Percentiles rank a stretch among this genome's conserved stretches.
phyloP scores from a whole-genome alignment of 768 basidiomycete species.

The Suillus subluteus region DNA sequence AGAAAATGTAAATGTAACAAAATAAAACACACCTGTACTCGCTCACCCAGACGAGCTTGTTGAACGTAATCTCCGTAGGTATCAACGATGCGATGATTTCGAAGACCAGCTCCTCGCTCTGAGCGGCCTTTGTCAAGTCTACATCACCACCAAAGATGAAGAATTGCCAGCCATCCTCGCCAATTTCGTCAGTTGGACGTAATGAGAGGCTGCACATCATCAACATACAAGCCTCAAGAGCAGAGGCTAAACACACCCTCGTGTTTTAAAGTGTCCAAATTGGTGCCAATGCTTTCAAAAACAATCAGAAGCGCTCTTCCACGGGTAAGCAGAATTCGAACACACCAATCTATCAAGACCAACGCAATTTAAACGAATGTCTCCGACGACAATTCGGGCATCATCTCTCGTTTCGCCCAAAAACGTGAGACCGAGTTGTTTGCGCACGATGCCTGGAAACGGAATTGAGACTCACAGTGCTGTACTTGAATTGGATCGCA shows the following conservation, averaged over 20 bases:
- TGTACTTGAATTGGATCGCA: not conserved
- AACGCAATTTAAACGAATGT: constrained; percentile 39
- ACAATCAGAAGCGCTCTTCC: not conserved
- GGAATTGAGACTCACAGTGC: not conserved
- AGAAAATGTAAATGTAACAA: too few species aligned
- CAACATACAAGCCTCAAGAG: not conserved
- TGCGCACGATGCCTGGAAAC: constrained; percentile 10
- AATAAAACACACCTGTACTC: constrained; percentile 36
- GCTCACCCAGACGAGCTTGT: constrained; percentile 30
- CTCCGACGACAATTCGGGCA: constrained; percentile 29
- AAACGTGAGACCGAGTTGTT: constrained; percentile 17
- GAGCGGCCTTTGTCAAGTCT: constrained; percentile 20
- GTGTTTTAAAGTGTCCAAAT: constrained; percentile 40
- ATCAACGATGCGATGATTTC: constrained; percentile 25
- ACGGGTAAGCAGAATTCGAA: not conserved
- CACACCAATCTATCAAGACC: constrained; percentile 43
- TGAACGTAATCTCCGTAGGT: constrained; percentile 27
- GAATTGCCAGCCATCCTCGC: constrained; percentile 28
- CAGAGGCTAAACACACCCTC: not conserved
- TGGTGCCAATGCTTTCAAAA: constrained; percentile 28
- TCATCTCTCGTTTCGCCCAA: constrained; percentile 35
- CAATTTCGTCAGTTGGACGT: constrained; percentile 25
- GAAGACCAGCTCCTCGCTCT: constrained; percentile 31
- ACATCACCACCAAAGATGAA: constrained; percentile 10
- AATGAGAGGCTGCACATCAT: constrained; percentile 10